phyloP scores from a whole-genome alignment of 306 rosid species.

The Trifolium dubium region DNA sequence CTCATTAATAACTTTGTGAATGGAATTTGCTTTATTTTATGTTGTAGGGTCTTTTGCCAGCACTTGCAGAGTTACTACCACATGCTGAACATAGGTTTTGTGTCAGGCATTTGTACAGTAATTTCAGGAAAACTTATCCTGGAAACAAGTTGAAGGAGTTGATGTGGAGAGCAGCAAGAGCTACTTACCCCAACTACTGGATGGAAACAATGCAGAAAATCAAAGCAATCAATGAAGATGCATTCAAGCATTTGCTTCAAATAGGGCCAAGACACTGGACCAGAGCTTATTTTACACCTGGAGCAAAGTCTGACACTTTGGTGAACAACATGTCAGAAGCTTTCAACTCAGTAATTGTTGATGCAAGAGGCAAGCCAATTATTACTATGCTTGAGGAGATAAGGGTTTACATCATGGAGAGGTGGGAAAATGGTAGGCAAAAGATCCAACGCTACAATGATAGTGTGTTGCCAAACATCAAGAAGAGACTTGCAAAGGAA shows the following conservation, averaged over 20 bases:
- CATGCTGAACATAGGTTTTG: not conserved
- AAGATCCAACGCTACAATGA: not conserved
- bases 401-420: not conserved
- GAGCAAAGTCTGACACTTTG: too few relatives aligned
- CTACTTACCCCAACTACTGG: not conserved
- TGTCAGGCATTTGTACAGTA: not conserved
- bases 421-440: not conserved
- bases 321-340: too few relatives aligned
- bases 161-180: not conserved
- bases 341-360: too few relatives aligned
- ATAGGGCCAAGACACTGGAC: not conserved
- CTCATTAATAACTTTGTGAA: too few relatives aligned
- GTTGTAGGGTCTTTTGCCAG: too few relatives aligned
- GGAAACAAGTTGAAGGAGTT: not conserved
- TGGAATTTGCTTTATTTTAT: too few relatives aligned
- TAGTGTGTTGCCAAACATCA: not conserved
- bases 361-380: too few relatives aligned
- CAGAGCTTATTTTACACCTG: too few relatives aligned
- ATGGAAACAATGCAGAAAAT: too few relatives aligned
- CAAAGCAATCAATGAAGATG: not conserved
- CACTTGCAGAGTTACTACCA: too few relatives aligned
- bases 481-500: not conserved
- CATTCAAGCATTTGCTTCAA: not conserved
- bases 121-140: too few relatives aligned
- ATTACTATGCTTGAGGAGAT: not conserved